Conservation (phyloP, 495 filamentous ascomycete species). For the Neurospora sp. region DNA sequence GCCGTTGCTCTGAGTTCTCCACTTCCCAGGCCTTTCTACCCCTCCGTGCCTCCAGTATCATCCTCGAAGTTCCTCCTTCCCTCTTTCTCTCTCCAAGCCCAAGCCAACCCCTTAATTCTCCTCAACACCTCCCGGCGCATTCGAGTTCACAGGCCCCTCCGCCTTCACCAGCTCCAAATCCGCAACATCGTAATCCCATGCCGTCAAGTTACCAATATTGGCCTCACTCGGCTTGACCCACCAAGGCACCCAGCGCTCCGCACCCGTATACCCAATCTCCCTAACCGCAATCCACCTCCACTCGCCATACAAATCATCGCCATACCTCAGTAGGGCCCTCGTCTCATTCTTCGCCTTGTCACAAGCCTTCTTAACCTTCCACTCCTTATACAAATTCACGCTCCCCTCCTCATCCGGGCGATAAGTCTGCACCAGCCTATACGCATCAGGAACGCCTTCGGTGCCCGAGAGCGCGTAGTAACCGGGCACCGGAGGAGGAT, state of each 20-base stretch:
- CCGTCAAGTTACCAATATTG: conserved; percentile 4
- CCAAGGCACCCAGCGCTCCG: conserved; percentile 4
- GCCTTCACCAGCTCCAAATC: conserved; percentile 13
- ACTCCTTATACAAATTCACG: conserved; percentile 2
- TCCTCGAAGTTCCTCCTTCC: not conserved
- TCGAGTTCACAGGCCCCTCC: conserved; percentile 8
- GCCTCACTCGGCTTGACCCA: conserved; percentile 6
- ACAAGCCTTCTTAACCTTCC: not conserved
- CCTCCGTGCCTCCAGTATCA: no score
- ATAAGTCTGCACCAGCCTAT: conserved; percentile 9
- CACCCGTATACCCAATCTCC: conserved; percentile 4
- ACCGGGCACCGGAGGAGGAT: conserved; percentile 17
- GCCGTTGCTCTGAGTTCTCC: not conserved
- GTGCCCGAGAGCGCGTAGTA: conserved; percentile 12
- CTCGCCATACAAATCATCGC: not conserved
- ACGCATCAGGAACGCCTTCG: conserved; percentile 11
- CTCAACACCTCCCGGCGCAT: conserved; percentile 12
- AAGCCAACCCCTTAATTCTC: not conserved
- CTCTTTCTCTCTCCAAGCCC: not conserved
- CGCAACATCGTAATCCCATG: conserved; percentile 6
- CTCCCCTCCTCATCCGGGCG: conserved; percentile 2
- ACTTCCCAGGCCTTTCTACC: not conserved
- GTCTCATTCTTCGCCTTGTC: not conserved
- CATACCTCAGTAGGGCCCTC: conserved; percentile 2
- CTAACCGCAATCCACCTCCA: conserved; percentile 13